Percentiles rank a stretch among this genome's conserved stretches.
Conservation (phyloP, 2,329 filamentous ascomycete genomes). For the Alternaria tenuissima region DNA sequence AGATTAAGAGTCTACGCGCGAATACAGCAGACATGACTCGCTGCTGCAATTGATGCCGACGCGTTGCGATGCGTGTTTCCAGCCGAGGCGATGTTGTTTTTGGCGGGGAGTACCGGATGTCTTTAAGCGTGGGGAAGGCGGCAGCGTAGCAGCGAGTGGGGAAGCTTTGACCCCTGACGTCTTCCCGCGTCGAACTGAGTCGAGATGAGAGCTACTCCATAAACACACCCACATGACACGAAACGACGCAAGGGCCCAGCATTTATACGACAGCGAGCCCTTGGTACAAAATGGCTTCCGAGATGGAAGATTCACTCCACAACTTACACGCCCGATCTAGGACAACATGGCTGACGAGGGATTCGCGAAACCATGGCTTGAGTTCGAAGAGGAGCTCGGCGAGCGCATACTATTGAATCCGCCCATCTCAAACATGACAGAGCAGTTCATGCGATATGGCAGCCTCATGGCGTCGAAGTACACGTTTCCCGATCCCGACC, state of each 20-base stretch:
- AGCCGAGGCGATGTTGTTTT: conserved; percentile 14
- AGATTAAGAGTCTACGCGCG: conserved; percentile 13
- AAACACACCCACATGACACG: not conserved
- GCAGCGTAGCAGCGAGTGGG: not conserved
- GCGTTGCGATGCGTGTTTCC: conserved; percentile 8
- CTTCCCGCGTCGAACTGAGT: not conserved
- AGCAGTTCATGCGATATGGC: conserved; percentile 27
- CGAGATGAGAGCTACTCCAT: not conserved
- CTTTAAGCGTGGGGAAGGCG: conserved; percentile 29
- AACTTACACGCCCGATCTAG: not conserved
- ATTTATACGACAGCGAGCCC: not conserved
- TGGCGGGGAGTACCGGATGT: conserved; percentile 32
- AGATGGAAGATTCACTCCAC: not conserved
- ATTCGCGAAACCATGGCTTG: conserved; percentile 40
- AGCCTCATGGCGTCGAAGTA: conserved; percentile 34
- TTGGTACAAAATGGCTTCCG: not conserved
- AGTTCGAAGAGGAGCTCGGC: conserved; percentile 47
- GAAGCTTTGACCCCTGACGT: conserved; percentile 18
- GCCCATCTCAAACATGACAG: conserved; percentile 27
- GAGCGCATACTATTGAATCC: conserved; percentile 37
- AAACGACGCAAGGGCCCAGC: not conserved
- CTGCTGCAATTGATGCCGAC: conserved; percentile 26
- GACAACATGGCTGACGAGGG: conserved; percentile 25
- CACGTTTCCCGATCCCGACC: conserved; percentile 42
- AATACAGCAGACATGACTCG: conserved; percentile 25